Evolutionary conservation across 495 filamentous ascomycete genomes (phyloP).

Genomic region (Aspergillus avenaceus): DNA sequence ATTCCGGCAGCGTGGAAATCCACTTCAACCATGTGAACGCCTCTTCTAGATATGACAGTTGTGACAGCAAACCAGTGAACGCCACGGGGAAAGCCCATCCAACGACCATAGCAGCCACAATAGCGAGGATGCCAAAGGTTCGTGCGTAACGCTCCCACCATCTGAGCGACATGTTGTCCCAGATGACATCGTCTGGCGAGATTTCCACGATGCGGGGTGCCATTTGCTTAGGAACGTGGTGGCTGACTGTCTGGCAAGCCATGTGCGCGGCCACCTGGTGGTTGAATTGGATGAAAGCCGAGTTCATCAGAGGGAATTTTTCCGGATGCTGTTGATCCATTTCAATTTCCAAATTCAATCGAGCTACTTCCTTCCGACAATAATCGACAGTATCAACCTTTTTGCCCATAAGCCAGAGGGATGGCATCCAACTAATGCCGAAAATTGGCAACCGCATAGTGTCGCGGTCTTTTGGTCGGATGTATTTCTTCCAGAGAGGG

Average conservation of each 20-base stretch:
- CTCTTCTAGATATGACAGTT: constrained; percentile 63
- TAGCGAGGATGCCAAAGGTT: constrained; percentile 56
- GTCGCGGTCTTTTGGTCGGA: constrained; percentile 76
- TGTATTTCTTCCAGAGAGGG: constrained; percentile 76
- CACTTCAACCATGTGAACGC: constrained; percentile 66
- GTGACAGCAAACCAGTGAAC: constrained; percentile 76
- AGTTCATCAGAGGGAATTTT: constrained; percentile 91
- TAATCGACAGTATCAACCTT: constrained; percentile 96
- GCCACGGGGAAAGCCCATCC: constrained; percentile 91
- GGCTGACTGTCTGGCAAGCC: constrained; percentile 89
- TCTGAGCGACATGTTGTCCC: constrained; percentile 95
- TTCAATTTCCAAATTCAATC: constrained; percentile 90
- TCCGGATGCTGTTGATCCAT: constrained; percentile 83
- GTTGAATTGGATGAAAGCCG: constrained; percentile 98
- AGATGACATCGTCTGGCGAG: constrained; percentile 88
- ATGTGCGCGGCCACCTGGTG: constrained; percentile 97
- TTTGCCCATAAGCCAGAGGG: constrained; percentile 73
- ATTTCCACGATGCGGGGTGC: constrained; percentile 89
- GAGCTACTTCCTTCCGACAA: constrained; percentile 82
- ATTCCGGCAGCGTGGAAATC: constrained; percentile 58
- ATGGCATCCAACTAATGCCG: constrained; percentile 75
- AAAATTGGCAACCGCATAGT: constrained; percentile 81
- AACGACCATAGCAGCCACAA: constrained; percentile 74
- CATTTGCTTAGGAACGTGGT: constrained; percentile 94
- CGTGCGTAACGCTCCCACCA: constrained; percentile 92